Percentiles rank a stretch among this genome's conserved stretches.
Evolutionary conservation across 2,329 filamentous ascomycete species (phyloP).

Genomic region (Fusarium sarcochroum): DNA sequence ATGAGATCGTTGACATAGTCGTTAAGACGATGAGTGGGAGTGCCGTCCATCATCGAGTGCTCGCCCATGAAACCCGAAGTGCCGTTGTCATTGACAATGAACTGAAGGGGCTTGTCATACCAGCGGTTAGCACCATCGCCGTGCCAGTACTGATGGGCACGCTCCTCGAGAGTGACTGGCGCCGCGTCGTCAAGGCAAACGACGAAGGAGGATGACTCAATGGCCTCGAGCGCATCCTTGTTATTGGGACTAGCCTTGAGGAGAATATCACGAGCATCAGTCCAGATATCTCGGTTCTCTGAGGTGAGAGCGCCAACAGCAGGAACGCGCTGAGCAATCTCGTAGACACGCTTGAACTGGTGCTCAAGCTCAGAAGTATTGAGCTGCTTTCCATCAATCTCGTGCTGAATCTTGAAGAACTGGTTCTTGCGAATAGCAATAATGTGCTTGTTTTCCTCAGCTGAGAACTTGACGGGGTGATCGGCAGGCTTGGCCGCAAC

Average conservation of each 20-base stretch:
- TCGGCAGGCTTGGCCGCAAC: constrained; percentile 87
- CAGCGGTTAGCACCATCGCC: constrained; percentile 95
- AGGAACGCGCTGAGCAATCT: constrained; percentile 78
- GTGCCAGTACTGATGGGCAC: constrained; percentile 97
- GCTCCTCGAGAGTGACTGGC: constrained; percentile 94
- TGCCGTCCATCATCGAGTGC: constrained; percentile 99
- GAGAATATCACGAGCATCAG: constrained; percentile 83
- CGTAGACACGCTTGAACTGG: constrained; percentile 88
- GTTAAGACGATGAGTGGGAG: constrained; percentile 95
- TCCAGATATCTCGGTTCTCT: constrained; percentile 94
- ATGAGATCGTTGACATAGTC: constrained; percentile 94
- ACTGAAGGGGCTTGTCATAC: constrained; percentile 98
- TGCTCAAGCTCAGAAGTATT: constrained; percentile 91
- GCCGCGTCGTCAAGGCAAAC: constrained; percentile 93
- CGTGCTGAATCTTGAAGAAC: constrained; percentile 92
- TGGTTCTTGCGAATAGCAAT: constrained; percentile 94
- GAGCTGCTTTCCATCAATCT: constrained; percentile 85
- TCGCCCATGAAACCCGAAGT: constrained; percentile 98
- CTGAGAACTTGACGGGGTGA: constrained; percentile 83
- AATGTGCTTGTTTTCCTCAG: constrained; percentile 86
- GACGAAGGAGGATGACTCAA: constrained; percentile 91
- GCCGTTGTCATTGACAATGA: constrained; percentile 98
- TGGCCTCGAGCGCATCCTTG: constrained; percentile 80
- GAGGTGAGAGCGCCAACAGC: constrained; percentile 88
- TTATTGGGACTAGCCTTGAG: constrained; percentile 84